Evolutionary conservation across 2,329 filamentous ascomycete species (phyloP).

Genomic region (Fusarium sp.): DNA sequence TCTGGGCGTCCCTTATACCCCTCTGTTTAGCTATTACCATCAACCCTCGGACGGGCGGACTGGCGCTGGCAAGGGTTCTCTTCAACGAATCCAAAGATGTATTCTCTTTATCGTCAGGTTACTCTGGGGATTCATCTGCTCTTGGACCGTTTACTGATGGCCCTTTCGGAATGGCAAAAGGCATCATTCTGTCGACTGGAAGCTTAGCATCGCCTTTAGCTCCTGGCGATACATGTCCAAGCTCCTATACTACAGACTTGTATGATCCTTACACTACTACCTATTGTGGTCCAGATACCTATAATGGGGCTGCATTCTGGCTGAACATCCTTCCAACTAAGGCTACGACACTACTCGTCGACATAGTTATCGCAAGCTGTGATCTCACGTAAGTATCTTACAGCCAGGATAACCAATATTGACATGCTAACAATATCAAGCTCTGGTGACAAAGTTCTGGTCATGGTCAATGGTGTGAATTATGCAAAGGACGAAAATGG

Average conservation of each 20-base stretch:
- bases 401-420: not conserved
- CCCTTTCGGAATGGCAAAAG: slow-evolving; percentile 1
- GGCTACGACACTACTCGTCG: not conserved
- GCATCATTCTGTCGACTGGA: slow-evolving; percentile 4
- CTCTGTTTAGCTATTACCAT: not conserved
- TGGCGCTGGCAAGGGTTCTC: not conserved
- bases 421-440: not conserved
- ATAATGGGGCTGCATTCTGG: not conserved
- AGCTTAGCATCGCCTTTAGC: not conserved
- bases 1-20: not conserved
- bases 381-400: not conserved
- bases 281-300: not conserved
- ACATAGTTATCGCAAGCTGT: slow-evolving; percentile 3
- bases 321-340: not conserved
- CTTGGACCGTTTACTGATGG: not conserved
- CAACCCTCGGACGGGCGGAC: not conserved
- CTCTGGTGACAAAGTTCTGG: not conserved
- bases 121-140: not conserved
- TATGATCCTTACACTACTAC: not conserved
- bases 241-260: not conserved
- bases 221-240: not conserved
- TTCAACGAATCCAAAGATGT: not conserved
- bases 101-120: not conserved
- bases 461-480: not conserved
- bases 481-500: slow-evolving; percentile 1